A percentile compares a stretch with the other conserved stretches of the same genome.
These are phyloP conservation scores for Kwoniella dendrophila DNA, from an alignment of 768 basidiomycete genomes.

Conservation along the genomic window DNA sequence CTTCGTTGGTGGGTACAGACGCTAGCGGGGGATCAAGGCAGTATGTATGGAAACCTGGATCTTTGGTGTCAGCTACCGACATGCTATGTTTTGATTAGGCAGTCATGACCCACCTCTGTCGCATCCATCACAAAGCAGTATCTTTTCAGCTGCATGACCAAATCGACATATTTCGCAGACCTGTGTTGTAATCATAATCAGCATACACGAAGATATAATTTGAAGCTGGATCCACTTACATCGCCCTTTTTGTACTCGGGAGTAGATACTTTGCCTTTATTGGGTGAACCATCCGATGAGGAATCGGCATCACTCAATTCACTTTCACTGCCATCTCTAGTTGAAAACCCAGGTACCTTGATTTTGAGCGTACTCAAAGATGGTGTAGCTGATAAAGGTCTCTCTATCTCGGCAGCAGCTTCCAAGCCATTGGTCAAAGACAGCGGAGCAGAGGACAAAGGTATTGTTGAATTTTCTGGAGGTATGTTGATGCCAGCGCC, in stretches of 20 bases:
- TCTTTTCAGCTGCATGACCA: constrained; percentile 83
- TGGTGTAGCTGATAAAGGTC: constrained; percentile 11
- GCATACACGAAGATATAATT: not conserved
- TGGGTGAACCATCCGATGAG: constrained; percentile 22
- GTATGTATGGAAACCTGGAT: constrained; percentile 88
- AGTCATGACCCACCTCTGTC: constrained; percentile 66
- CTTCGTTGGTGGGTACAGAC: constrained; percentile 77
- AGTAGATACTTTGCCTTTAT: constrained; percentile 3
- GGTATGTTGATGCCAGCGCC: not conserved
- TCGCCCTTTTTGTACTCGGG: constrained; percentile 50
- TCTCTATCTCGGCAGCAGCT: constrained; percentile 14
- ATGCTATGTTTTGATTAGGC: not conserved
- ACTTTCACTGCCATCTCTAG: constrained; percentile 42
- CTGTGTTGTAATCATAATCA: constrained; percentile 27
- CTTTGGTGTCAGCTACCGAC: not conserved
- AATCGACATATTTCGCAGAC: constrained; percentile 91
- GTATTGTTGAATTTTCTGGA: not conserved
- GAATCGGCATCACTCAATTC: constrained; percentile 46
- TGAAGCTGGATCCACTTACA: constrained; percentile 23
- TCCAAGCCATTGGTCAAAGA: not conserved
- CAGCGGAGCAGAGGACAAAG: not conserved
- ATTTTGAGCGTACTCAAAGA: constrained; percentile 29
- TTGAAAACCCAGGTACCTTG: constrained; percentile 45
- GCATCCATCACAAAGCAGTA: constrained; percentile 88
- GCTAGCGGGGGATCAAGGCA: constrained; percentile 90